Evolutionary conservation across 2,329 filamentous ascomycete species (phyloP).

Genomic region (Ceratocystiopsis minuta): DNA sequence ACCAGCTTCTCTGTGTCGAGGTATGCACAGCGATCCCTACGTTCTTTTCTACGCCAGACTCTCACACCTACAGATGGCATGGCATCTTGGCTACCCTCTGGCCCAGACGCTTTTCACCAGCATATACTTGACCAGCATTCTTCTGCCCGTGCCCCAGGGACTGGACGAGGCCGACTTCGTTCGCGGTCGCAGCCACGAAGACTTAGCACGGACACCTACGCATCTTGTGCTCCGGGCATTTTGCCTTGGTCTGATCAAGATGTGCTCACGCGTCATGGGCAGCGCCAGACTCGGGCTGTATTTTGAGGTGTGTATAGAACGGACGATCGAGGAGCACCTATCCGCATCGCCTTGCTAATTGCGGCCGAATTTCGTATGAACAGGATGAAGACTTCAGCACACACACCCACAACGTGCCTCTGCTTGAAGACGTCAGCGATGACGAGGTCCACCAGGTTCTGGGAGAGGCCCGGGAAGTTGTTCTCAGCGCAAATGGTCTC

Average conservation of each 20-base stretch:
- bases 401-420: constrained; percentile 66
- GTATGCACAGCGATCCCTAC: constrained; percentile 23
- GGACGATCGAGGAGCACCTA: too few relatives aligned
- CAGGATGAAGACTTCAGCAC: constrained; percentile 94
- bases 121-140: constrained; percentile 68
- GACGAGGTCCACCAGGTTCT: constrained; percentile 37
- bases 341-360: not conserved
- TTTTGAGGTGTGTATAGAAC: constrained; percentile 49
- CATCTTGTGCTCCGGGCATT: constrained; percentile 62
- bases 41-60: too few relatives aligned
- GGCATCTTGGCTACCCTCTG: constrained; percentile 89
- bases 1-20: constrained; percentile 79
- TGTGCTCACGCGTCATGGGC: constrained; percentile 60
- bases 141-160: constrained; percentile 48
- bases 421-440: constrained; percentile 47
- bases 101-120: constrained; percentile 92
- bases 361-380: too few relatives aligned
- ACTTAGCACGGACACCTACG: not conserved
- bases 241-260: constrained; percentile 68
- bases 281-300: constrained; percentile 69
- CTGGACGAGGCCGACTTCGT: constrained; percentile 50
- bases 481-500: too few relatives aligned
- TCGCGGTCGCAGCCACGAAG: constrained; percentile 25
- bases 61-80: constrained; percentile 51
- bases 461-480: constrained; percentile 1